Conservation (phyloP, 202 grass and related monocot species). For the Carex arenaria region DNA sequence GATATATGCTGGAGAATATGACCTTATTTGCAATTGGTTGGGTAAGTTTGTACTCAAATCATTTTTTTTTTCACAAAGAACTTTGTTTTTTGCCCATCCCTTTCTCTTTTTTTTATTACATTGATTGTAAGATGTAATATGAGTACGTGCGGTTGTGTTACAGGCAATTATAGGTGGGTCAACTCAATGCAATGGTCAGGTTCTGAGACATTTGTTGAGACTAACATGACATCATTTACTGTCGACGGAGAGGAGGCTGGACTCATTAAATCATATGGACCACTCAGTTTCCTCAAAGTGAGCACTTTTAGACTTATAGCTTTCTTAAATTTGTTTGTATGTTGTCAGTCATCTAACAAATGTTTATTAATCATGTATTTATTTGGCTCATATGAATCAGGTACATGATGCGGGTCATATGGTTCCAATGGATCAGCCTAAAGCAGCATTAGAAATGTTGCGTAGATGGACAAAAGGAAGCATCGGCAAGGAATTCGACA, state of each 20-base stretch:
- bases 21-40: constrained; percentile 91
- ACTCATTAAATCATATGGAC: constrained; percentile 65
- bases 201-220: constrained; percentile 52
- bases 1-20: constrained; percentile 88
- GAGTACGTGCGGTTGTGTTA: constrained; percentile 1
- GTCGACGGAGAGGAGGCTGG: constrained; percentile 72
- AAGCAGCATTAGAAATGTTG: constrained; percentile 75
- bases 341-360: background rate
- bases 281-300: constrained; percentile 91
- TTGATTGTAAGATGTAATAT: constrained; percentile 3
- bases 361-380: background rate
- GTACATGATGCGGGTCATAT: constrained; percentile 75
- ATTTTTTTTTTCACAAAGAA: background rate
- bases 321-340: background rate
- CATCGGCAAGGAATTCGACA: constrained; percentile 14
- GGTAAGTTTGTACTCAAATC: constrained; percentile 34
- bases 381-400: constrained; percentile 18
- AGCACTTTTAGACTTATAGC: background rate
- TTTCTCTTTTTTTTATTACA: background rate
- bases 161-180: constrained; percentile 88
- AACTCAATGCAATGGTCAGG: constrained; percentile 85
- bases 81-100: background rate
- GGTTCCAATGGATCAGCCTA: constrained; percentile 89
- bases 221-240: constrained; percentile 46
- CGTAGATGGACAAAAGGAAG: constrained; percentile 54